Evolutionary conservation across 2,329 filamentous ascomycete species (phyloP).

Genomic region (Monosporascus sp.): DNA sequence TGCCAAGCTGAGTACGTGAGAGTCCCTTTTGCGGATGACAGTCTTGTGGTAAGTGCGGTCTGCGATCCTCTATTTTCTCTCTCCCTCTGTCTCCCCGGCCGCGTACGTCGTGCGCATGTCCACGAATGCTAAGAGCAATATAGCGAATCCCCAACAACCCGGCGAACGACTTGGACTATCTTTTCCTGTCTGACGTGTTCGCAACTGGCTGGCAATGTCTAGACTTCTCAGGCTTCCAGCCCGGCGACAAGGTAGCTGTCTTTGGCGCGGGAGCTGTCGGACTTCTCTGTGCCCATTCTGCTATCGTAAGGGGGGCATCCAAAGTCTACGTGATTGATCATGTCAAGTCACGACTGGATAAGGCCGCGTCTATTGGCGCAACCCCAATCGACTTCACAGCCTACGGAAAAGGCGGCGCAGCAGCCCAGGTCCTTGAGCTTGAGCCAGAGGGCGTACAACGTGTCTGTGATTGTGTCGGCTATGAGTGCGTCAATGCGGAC

Average conservation of each 20-base stretch:
- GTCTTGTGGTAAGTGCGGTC: slow-evolving; percentile 1
- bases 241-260: slow-evolving; percentile 24
- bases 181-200: slow-evolving; percentile 29
- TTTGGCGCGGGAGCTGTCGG: slow-evolving; percentile 22
- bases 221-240: slow-evolving; percentile 29
- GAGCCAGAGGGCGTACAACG: slow-evolving; percentile 29
- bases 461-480: slow-evolving; percentile 4
- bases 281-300: slow-evolving; percentile 35
- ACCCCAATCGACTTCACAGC: slow-evolving; percentile 53
- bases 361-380: slow-evolving; percentile 57
- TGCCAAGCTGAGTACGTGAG: slow-evolving; percentile 15
- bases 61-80: too few species aligned
- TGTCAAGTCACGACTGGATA: slow-evolving; percentile 51
- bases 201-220: slow-evolving; percentile 27
- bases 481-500: slow-evolving; percentile 3
- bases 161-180: slow-evolving; percentile 15
- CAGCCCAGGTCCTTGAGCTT: slow-evolving; percentile 36
- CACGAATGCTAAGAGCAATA: too few species aligned
- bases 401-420: slow-evolving; percentile 43
- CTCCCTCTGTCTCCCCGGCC: too few species aligned
- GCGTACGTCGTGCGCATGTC: too few species aligned
- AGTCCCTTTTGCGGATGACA: slow-evolving; percentile 14
- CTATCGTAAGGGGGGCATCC: slow-evolving; percentile 47
- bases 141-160: slow-evolving; percentile 7
- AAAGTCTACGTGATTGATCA: slow-evolving; percentile 59